Evolutionary conservation across 306 rosid genomes (phyloP).

Genomic region (Gastrolobium villosum): DNA sequence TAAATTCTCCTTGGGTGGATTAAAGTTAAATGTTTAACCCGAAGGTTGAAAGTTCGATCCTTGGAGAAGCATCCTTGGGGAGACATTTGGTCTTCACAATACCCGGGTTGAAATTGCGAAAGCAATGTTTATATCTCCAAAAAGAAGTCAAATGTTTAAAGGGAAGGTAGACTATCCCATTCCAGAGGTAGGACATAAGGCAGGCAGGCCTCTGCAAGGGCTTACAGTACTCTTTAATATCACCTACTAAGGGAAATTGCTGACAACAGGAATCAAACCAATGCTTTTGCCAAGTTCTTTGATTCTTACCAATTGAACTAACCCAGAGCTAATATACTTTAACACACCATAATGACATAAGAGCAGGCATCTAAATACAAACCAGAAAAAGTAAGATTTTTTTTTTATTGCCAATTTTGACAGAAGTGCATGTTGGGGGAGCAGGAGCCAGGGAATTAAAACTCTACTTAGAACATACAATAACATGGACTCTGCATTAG

Average conservation of each 20-base stretch:
- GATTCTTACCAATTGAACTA: background rate
- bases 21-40: background rate
- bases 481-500: background rate
- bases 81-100: too few species aligned
- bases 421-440: background rate
- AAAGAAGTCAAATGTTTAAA: background rate
- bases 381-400: background rate
- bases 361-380: background rate
- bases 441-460: background rate
- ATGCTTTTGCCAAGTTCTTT: background rate
- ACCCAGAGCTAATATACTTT: background rate
- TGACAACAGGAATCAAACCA: background rate
- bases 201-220: background rate
- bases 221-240: background rate
- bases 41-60: too few species aligned
- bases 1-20: background rate
- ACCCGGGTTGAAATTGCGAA: too few species aligned
- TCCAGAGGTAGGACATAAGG: background rate
- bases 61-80: too few species aligned
- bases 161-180: background rate
- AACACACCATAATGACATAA: background rate
- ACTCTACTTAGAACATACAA: background rate
- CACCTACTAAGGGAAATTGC: constrained; percentile 6
- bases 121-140: too few species aligned
- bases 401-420: constrained; percentile 4